Conservation (phyloP, 2,329 filamentous ascomycete species). For the Pezizomycotina sp. region DNA sequence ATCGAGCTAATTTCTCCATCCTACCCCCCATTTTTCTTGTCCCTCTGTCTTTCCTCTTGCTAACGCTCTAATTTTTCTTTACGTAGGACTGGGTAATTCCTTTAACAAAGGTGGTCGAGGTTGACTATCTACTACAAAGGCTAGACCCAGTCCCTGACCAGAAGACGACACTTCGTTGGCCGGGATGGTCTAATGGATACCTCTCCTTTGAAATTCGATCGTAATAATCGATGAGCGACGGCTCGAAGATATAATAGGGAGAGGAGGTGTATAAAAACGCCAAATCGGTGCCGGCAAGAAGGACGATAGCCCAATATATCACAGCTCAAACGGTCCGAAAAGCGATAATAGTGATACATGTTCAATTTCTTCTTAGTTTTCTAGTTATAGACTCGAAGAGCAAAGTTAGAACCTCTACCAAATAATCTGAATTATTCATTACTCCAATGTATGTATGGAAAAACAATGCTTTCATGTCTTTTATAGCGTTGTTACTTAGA, state of each 20-base stretch:
- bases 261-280: background rate
- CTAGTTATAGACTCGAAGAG: no score
- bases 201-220: background rate
- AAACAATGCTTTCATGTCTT: no score
- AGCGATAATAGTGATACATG: no score
- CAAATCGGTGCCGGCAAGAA: background rate
- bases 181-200: conserved; percentile 2
- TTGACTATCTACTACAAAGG: conserved; percentile 94
- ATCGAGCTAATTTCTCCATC: background rate
- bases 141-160: conserved; percentile 35
- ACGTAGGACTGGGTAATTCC: conserved; percentile 74
- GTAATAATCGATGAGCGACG: background rate
- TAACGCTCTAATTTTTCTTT: conserved; percentile 16
- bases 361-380: no score
- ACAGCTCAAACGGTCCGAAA: no score
- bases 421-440: no score
- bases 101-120: conserved; percentile 93
- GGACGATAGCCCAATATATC: no score
- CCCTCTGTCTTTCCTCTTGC: no score
- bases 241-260: background rate
- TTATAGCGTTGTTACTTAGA: no score
- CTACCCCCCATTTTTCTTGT: no score
- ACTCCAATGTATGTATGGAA: no score
- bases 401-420: no score
- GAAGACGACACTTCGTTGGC: background rate